Base-by-base conservation (phyloP, 257 asterid species). In the Buddleja alternifolia region DNA sequence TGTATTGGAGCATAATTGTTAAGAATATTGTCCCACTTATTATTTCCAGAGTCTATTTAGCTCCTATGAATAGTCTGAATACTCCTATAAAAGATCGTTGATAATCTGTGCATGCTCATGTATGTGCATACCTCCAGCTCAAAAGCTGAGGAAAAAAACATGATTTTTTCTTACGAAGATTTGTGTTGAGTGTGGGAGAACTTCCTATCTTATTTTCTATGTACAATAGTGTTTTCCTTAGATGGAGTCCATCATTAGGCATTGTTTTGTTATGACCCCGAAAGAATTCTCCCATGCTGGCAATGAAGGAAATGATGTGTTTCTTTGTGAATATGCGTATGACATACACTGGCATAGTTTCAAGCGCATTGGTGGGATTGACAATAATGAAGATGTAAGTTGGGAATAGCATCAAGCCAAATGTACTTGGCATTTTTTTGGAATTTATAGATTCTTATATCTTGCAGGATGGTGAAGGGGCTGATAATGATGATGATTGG, bases 291-390 rank as follows among this genome's bases (percentile, higher is more conserved):
- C 85, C 66, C 83, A 77, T 67, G 95, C 95, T 34, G 53, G 65
- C 77, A 80, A 84, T 75, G 97, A 73, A 1, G 97, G 98, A 58
- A 97, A 93, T 79, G 97, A 90, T 67, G 90, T 93, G 69, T 90
- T 90, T 72, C 70, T 90, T 16, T 90, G 97, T 76, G 98, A 93
- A 73, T 93, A 93, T 54, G 97, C 90, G 71, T 90, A 93, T 62
- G 96, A 90, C 48, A 70, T 87, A 39, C 83, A 50, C 20, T 93
- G 94, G 95, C 90, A 81, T 57, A 90, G 86, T 76, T 93, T 90
- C 88, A 93, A 90, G 80, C 92, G 92, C 72, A 84, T 93, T 68
- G 88, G 89, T 4, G 96, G 86, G 72, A 77, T 80, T 42, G 89
- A 84, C 60, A 78, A 78, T 57, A 23, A 29, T 63, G 84, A 80